Base-by-base conservation (phyloP, 371 early-diverging fungal genomes). In the Circinella minor region DNA sequence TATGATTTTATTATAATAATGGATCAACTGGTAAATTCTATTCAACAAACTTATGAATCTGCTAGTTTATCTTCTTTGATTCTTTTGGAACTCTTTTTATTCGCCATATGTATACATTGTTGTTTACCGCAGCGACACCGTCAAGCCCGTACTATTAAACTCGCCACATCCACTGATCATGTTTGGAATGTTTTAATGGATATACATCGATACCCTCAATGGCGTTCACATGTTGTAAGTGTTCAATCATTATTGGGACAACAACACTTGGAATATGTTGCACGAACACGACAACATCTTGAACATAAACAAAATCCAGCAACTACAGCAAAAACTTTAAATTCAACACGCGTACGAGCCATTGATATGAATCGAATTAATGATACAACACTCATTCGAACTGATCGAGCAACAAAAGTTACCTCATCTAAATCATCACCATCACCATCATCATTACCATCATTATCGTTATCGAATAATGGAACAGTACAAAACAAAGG, bases 221-320 rank as follows among this genome's bases (percentile, higher is more conserved):
- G 73, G 73, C 68, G 73, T 18, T 72, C 73, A 1, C 73, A 72
- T 47, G 66, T 72, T 15, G 67, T 72, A 5, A 61, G 65, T 46
- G 67, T 72, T n/a, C 66, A 59, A 9, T 48, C 68, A 13, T 61
- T 18, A 46, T 46, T 36, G 38, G 51, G 11, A 27, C 65, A 34
- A 4, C 57, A 57, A n/a, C 57, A 57, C 38, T 54, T 72, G 27
- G 73, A 72, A n/a, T 55, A 72, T 17, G 62, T 67, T 20, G 72
- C 72, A n/a, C 66, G 68, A 4, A 68, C 72, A 37, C 63, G 68
- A 27, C 72, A 72, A 46, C 73, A 72, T 15, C 69, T 68, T 13
- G 62, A 36, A 49, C 55, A 72, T 4, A 68, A 72, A 36, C 68
- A 67, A 20, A n/a, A 20, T 8, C 61, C 14, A 10, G 36, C 46